Base-by-base conservation (phyloP, 345 rosid genomes). In the Gossypium thurberi region DNA sequence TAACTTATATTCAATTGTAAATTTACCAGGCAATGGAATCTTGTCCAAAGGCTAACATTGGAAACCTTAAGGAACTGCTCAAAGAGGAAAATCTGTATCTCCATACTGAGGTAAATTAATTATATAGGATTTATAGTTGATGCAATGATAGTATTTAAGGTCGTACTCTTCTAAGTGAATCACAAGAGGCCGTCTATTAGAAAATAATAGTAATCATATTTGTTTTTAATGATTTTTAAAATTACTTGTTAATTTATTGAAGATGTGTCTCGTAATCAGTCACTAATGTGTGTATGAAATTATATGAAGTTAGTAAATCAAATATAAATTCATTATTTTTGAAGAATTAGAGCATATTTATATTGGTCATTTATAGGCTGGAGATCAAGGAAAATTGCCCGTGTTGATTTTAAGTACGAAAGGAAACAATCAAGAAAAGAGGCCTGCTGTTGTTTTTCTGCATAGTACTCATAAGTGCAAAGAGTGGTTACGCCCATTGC, bases 401-500 rank as follows among this genome's bases (percentile, higher is more conserved):
- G 65, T 95, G 53, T 77, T 95, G 20, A 85, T 89, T 59, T 60
- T 92, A 81, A 92, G 92, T 63, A 66, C 87, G 84, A 89, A 88
- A 75, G 81, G 77, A 42, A 52, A 61, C 23, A 69, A 14, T 53
- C 74, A 56, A 21, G 81, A 78, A 57, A 91, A 64, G 79, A 89
- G 81, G 52, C 96, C 96, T 75, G 91, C 91, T 60, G 74, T 95
- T 69, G 96, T 95, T 70, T 91, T 95, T 77, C 88, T 95, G 74
- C 99, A 95, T 50, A 88, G 96, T 80, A 82, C 96, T 12, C 75
- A 78, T 70, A 84, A 87, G 81, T 84, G 86, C 88, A 92, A 92
- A 80, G 97, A 92, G 76, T 92, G 93, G 98, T 47, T 92, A 55
- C 84, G 90, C 60, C 99, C 98, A 1, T 81, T 91, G 93, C 94